phyloP scores from a whole-genome alignment of 1,284 basidiomycete genomes.

The Apiotrichum gracile region DNA sequence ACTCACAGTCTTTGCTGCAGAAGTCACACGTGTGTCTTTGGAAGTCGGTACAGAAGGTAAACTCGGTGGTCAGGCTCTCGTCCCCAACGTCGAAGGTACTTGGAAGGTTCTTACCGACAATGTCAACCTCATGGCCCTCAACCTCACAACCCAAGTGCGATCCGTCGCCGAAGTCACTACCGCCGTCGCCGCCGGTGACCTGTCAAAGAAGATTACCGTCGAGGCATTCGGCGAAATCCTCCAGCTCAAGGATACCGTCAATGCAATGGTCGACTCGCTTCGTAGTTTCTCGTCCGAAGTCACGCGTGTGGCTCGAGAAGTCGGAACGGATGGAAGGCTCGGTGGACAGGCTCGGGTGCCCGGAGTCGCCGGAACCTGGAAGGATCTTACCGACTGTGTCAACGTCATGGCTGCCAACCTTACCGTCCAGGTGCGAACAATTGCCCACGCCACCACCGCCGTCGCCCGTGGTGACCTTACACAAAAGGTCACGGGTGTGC shows the following conservation, averaged over 20 bases:
- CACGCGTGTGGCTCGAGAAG: slow-evolving; percentile 76
- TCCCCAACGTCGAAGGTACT: slow-evolving; percentile 81
- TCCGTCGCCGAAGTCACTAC: slow-evolving; percentile 98
- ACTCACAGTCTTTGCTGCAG: slow-evolving; percentile 53
- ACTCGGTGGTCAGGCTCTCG: slow-evolving; percentile 85
- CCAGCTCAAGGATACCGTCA: slow-evolving; percentile 61
- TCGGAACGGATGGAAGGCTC: slow-evolving; percentile 90
- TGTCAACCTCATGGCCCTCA: slow-evolving; percentile 65
- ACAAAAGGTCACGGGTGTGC: slow-evolving; percentile 85
- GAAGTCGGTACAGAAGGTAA: slow-evolving; percentile 95
- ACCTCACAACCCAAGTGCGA: slow-evolving; percentile 92
- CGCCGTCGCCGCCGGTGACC: slow-evolving; percentile 87
- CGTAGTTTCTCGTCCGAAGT: slow-evolving; percentile 58
- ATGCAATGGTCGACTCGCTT: slow-evolving; percentile 45
- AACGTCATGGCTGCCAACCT: slow-evolving; percentile 63
- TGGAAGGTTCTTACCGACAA: slow-evolving; percentile 94
- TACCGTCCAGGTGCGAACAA: slow-evolving; percentile 90
- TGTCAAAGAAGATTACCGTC: slow-evolving; percentile 83
- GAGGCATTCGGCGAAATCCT: slow-evolving; percentile 97
- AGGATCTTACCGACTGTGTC: slow-evolving; percentile 91
- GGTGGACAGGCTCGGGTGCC: slow-evolving; percentile 88
- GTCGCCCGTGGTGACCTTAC: slow-evolving; percentile 91
- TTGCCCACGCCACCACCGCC: slow-evolving; percentile 90
- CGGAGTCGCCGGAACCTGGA: slow-evolving; percentile 86
- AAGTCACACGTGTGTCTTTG: slow-evolving; percentile 74